Percentiles rank a stretch among this genome's conserved stretches.
Conservation (phyloP, 2,329 filamentous ascomycete species). For the Arthroderma sp. region DNA sequence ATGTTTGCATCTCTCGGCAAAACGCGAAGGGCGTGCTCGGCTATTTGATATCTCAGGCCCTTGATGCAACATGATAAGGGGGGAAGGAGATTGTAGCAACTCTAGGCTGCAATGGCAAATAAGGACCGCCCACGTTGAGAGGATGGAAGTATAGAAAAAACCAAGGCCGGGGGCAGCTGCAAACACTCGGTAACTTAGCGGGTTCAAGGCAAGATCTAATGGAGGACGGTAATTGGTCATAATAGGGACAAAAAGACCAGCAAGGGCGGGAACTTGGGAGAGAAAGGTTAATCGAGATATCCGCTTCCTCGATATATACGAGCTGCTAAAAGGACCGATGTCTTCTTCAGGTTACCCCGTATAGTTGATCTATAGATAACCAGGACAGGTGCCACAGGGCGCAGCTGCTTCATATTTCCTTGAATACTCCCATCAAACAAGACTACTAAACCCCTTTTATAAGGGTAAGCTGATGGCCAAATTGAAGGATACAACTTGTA, state of each 20-base stretch:
- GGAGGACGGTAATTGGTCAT: neutral
- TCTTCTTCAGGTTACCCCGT: no score
- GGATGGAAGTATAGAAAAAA: neutral
- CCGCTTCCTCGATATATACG: neutral
- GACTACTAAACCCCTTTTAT: no score
- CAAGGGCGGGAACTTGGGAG: no score
- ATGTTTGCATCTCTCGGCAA: neutral
- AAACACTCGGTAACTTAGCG: neutral
- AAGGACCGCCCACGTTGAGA: neutral
- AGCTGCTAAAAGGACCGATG: neutral
- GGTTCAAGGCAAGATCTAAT: no score
- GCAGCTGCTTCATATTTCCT: no score
- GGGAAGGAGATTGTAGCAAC: neutral
- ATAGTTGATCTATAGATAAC: neutral
- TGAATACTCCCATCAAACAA: no score
- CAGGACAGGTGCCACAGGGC: no score
- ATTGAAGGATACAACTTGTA: no score
- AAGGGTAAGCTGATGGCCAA: no score
- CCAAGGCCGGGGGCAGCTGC: neutral
- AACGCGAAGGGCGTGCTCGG: neutral
- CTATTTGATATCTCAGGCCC: neutral
- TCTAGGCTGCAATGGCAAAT: neutral
- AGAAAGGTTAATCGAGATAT: no score
- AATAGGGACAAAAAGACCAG: neutral
- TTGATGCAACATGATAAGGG: neutral